These are phyloP conservation scores for Carex littledalei DNA, from an alignment of 176 grass and related monocot genomes.

Conservation along the genomic window DNA sequence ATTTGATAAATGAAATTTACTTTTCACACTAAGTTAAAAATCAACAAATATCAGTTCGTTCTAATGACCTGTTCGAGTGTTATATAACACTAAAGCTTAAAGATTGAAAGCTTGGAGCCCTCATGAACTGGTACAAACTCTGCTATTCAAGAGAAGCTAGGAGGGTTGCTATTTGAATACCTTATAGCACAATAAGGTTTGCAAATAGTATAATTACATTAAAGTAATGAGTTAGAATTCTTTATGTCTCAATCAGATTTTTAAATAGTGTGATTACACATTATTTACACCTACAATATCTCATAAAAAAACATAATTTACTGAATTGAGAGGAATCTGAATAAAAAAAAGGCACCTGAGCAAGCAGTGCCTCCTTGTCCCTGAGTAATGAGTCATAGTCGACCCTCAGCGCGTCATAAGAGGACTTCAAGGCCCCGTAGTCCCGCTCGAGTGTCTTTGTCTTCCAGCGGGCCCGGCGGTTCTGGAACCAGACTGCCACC, in stretches of 20 bases:
- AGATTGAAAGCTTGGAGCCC: background rate
- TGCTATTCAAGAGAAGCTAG: background rate
- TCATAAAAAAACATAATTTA: constrained; percentile 1
- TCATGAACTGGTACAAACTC: background rate
- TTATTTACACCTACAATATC: background rate
- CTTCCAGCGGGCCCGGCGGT: constrained; percentile 93
- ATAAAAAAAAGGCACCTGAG: constrained; percentile 23
- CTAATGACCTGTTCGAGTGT: background rate
- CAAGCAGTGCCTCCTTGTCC: constrained; percentile 63
- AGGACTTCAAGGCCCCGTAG: constrained; percentile 47
- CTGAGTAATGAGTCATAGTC: constrained; percentile 67
- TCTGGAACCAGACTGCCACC: constrained; percentile 97
- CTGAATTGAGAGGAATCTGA: background rate
- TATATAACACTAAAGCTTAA: background rate
- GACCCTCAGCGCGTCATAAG: constrained; percentile 55
- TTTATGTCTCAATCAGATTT: background rate
- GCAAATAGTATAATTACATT: background rate
- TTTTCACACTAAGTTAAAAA: background rate
- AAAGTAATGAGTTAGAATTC: no score
- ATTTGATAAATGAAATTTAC: background rate
- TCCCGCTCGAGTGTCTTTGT: constrained; percentile 88
- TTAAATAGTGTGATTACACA: background rate
- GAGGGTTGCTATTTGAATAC: background rate
- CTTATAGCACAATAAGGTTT: background rate
- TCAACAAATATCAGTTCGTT: background rate